These are phyloP conservation scores for Dittrichia graveolens DNA, from an alignment of 129 eudicot genomes.

Conservation along the genomic window DNA sequence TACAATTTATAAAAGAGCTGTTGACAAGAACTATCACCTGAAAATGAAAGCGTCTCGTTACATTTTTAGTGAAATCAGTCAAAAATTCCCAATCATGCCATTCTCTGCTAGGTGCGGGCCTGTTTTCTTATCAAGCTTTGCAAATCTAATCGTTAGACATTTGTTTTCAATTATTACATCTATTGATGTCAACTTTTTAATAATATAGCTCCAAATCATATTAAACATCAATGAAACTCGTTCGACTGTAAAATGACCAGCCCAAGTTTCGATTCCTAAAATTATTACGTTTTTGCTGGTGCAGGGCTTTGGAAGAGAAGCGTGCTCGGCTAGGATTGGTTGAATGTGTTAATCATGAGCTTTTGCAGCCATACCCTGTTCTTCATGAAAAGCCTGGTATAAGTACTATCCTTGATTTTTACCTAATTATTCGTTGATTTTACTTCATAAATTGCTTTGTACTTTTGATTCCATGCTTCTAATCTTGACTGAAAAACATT, in stretches of 20 bases:
- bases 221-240: not conserved
- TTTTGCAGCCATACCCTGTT: conserved; percentile 89
- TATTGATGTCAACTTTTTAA: not conserved
- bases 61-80: conserved; percentile 83
- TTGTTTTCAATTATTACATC: not conserved
- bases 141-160: not conserved
- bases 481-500: not conserved
- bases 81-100: conserved; percentile 93
- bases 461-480: not conserved
- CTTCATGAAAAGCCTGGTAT: conserved; percentile 88
- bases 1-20: conserved; percentile 89
- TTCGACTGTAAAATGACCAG: not conserved
- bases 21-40: conserved; percentile 82
- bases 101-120: conserved; percentile 76
- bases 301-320: conserved; percentile 85
- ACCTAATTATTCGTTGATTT: too few relatives aligned
- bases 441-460: not conserved
- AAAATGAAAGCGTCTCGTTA: conserved; percentile 95
- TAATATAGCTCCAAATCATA: too few relatives aligned
- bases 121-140: not conserved
- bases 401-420: not conserved
- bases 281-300: not conserved
- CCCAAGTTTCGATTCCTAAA: not conserved
- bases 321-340: conserved; percentile 83
- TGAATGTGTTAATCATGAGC: conserved; percentile 88